Base-by-base conservation (phyloP, 208 protist genomes). In the Paratrypanosoma confusum region DNA sequence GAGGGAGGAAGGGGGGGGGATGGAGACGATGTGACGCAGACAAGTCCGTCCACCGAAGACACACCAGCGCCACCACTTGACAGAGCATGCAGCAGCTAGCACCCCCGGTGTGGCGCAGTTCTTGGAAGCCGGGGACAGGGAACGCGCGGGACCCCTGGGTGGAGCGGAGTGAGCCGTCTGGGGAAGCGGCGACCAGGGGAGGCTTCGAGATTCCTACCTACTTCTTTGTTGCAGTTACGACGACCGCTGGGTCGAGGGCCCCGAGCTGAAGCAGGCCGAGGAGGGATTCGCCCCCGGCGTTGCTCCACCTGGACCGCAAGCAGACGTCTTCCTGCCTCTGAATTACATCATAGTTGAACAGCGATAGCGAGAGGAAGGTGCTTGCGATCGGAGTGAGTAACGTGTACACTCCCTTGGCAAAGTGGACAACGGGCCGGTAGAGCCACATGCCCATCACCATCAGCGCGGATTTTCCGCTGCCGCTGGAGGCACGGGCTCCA, bases 371-470 rank as follows among this genome's bases (percentile, higher is more conserved):
- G 25, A 80, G 75, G 17, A 68, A 50, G 2, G 78, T 91, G 31
- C 65, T 73, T 31, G 88, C 73, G 39, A 87, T 49, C 10, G 78
- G 78, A 0, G 69, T 85, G 1, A 88, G 40, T 10, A 91, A 43
- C 2, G 71, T 80, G 63, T 87, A 87, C 13, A 84, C 57, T 14
- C 82, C 82, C 40, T 91, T 91, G 24, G 65, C 78, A 47, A 91
- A 85, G 43, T 87, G 60, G 16, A 91, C 65, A 18, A 86, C 56
- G n/a, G 77, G 82, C 1, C 54, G 50, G 56, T 88, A 86, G 3
- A 91, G 66, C 75, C 77, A 87, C 38, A 71, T 77, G n/a, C 65
- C 77, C 14, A 91, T 20, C 14, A 78, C 38, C 25, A 79, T 52
- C 20, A 87, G 50, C 18, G 78, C 26, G 17, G 63, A 70, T 7